Conservation (phyloP, 345 rosid species). For the Viola odorata region DNA sequence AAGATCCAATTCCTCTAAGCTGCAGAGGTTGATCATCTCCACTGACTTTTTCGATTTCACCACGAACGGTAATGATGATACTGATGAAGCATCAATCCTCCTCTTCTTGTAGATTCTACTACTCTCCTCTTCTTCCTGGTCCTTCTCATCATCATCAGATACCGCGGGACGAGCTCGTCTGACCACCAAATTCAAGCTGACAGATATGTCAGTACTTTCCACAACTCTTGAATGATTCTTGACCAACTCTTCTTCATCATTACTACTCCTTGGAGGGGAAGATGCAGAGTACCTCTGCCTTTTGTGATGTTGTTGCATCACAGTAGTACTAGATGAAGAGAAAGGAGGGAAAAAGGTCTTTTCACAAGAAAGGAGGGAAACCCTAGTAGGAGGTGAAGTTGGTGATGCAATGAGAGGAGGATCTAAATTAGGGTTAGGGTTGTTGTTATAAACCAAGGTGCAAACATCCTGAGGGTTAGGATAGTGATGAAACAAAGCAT, state of each 20-base stretch:
- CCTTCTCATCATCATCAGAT: slow-evolving; percentile 21
- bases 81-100: slow-evolving; percentile 25
- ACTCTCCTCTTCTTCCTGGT: slow-evolving; percentile 22
- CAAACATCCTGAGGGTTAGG: slow-evolving; percentile 33
- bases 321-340: slow-evolving; percentile 22
- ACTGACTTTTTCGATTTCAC: slow-evolving; percentile 31
- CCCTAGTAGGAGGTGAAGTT: slow-evolving; percentile 42
- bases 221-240: slow-evolving; percentile 31
- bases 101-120: slow-evolving; percentile 41
- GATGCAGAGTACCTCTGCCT: slow-evolving; percentile 16
- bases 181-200: slow-evolving; percentile 59
- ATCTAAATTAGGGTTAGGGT: slow-evolving; percentile 59
- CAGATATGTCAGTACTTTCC: slow-evolving; percentile 41
- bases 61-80: slow-evolving; percentile 41
- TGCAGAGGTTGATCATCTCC: slow-evolving; percentile 32
- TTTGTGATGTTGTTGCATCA: slow-evolving; percentile 20
- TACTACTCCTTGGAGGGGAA: slow-evolving; percentile 31
- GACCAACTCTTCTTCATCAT: slow-evolving; percentile 16
- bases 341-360: slow-evolving; percentile 24
- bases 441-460: slow-evolving; percentile 31
- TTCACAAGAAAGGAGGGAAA: slow-evolving; percentile 26
- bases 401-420: slow-evolving; percentile 30
- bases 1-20: slow-evolving; percentile 73
- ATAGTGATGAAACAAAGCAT: slow-evolving; percentile 25
- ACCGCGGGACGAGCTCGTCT: slow-evolving; percentile 31